Conservation (phyloP, 495 filamentous ascomycete species). For the Hypoxylon lienhwacheense region DNA sequence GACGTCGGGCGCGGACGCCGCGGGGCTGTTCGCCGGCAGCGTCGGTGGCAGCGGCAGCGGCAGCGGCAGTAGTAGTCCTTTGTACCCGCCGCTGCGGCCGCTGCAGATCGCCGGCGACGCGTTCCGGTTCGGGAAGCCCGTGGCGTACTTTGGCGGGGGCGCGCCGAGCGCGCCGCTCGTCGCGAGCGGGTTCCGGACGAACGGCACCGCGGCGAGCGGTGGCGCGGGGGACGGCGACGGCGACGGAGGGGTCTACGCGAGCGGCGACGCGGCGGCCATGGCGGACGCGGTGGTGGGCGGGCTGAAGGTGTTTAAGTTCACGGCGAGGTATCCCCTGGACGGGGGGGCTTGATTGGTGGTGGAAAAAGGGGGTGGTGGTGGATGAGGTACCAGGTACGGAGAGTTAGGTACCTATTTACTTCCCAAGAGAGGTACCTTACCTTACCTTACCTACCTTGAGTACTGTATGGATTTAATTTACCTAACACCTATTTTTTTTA, state of each 20-base stretch:
- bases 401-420: too few species aligned
- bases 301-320: constrained; percentile 64
- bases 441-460: too few species aligned
- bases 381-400: too few species aligned
- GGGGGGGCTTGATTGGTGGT: neutral
- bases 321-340: constrained; percentile 61
- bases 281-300: constrained; percentile 58
- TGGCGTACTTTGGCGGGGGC: constrained; percentile 61
- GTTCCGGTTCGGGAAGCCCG: constrained; percentile 73
- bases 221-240: constrained; percentile 25
- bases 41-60: constrained; percentile 12
- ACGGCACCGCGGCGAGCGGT: too few species aligned
- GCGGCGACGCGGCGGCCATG: constrained; percentile 42
- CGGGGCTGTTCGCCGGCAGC: constrained; percentile 47
- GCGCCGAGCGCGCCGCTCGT: constrained; percentile 43
- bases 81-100: constrained; percentile 67
- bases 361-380: too few species aligned
- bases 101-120: constrained; percentile 66
- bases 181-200: constrained; percentile 50
- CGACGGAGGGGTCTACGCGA: constrained; percentile 59
- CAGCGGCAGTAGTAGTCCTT: constrained; percentile 41
- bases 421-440: too few species aligned
- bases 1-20: constrained; percentile 55
- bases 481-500: too few species aligned
- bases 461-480: too few species aligned